Evolutionary conservation across 306 rosid species (phyloP).

Genomic region (Fragaria vesca): DNA sequence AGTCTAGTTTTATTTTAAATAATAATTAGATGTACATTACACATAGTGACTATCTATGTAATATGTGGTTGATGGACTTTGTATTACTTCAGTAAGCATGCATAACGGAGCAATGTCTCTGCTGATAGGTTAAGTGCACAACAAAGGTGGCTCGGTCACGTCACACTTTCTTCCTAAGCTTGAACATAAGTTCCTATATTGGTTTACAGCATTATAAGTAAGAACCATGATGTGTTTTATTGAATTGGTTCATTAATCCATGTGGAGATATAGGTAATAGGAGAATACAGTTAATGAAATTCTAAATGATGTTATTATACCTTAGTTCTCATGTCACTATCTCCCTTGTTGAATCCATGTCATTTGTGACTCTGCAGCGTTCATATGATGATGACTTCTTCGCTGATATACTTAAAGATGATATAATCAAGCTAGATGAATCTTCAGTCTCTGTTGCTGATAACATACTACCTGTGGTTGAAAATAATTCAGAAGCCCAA

Average conservation of each 20-base stretch:
- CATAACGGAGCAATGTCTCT: background rate
- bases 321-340: background rate
- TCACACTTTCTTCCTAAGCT: background rate
- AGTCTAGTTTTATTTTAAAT: background rate
- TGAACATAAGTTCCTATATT: background rate
- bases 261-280: background rate
- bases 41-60: background rate
- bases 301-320: background rate
- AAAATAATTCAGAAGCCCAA: slow-evolving; percentile 24
- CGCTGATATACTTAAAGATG: slow-evolving; percentile 81
- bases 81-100: background rate
- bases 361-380: slow-evolving; percentile 36
- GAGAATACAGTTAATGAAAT: background rate
- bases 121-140: background rate
- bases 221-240: background rate
- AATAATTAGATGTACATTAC: background rate
- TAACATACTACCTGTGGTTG: background rate
- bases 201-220: background rate
- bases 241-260: background rate
- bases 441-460: slow-evolving; percentile 24
- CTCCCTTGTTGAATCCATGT: background rate
- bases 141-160: background rate
- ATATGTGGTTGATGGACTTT: background rate
- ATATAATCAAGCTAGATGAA: slow-evolving; percentile 74
- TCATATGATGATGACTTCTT: slow-evolving; percentile 66